A percentile compares a stretch with the other conserved stretches of the same genome.
Conservation (phyloP, 1,139 yeast species). For the Sugiyamaella paludigena region DNA sequence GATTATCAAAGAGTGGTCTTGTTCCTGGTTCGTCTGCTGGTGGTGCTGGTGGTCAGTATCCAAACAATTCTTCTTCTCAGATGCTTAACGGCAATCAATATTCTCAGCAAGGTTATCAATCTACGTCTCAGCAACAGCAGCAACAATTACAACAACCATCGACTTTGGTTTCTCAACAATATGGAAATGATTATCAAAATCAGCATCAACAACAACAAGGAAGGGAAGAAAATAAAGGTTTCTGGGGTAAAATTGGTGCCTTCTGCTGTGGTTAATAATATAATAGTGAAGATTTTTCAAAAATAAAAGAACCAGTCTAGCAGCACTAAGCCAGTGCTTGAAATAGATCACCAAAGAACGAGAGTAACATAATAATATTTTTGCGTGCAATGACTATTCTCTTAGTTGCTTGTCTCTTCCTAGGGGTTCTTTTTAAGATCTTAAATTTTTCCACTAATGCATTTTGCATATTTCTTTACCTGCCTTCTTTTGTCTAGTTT, state of each 20-base stretch:
- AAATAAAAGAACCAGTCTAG: no score
- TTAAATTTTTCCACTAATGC: no score
- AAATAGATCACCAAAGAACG: no score
- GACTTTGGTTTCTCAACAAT: slow-evolving; percentile 20
- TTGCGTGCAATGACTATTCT: no score
- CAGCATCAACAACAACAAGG: slow-evolving; percentile 25
- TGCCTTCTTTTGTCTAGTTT: background rate
- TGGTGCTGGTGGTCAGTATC: slow-evolving; percentile 12
- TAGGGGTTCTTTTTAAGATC: background rate
- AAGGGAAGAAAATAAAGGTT: slow-evolving; percentile 31
- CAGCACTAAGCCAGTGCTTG: no score
- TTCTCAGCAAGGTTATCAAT: slow-evolving; percentile 26
- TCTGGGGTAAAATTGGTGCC: slow-evolving; percentile 34
- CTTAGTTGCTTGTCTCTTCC: slow-evolving; percentile 6
- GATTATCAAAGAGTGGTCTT: slow-evolving; percentile 12
- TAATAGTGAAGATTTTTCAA: no score
- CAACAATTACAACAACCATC: slow-evolving; percentile 18
- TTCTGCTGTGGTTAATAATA: slow-evolving; percentile 35
- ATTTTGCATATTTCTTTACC: background rate
- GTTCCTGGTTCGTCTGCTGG: slow-evolving; percentile 21
- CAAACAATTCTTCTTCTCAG: slow-evolving; percentile 17
- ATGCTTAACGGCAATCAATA: slow-evolving; percentile 18
- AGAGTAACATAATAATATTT: no score
- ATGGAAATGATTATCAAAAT: slow-evolving; percentile 19
- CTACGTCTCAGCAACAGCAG: slow-evolving; percentile 21